Conservation (phyloP, 2,329 filamentous ascomycete species). For the Diaporthe velutina region DNA sequence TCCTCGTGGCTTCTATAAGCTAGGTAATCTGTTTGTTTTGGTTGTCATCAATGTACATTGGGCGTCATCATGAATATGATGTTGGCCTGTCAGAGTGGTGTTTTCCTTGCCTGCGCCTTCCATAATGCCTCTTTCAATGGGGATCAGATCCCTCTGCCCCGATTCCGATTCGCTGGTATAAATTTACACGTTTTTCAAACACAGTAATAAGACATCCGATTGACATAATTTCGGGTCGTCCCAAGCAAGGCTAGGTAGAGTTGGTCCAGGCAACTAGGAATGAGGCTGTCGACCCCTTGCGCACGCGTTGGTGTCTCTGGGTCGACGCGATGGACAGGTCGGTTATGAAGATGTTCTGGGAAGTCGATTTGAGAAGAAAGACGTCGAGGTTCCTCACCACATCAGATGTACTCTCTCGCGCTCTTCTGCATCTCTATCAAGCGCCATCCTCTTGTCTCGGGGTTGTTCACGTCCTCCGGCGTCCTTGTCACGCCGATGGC, state of each 20-base stretch:
- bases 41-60: conserved; percentile 38
- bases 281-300: not conserved
- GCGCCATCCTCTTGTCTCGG: conserved; percentile 96
- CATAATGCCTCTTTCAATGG: conserved; percentile 21
- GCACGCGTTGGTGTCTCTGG: not conserved
- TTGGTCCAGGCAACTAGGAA: not conserved
- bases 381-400: not conserved
- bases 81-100: conserved; percentile 39
- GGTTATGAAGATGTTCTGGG: not conserved
- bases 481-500: conserved; percentile 95
- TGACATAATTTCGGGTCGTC: not conserved
- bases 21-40: not conserved
- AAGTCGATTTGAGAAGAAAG: not conserved
- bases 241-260: not conserved
- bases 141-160: not conserved
- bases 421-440: conserved; percentile 99
- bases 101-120: conserved; percentile 39
- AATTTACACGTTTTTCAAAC: conserved; percentile 30
- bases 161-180: conserved; percentile 20
- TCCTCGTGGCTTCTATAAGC: conserved; percentile 8
- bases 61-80: conserved; percentile 27
- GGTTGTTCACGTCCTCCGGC: conserved; percentile 95
- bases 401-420: conserved; percentile 82
- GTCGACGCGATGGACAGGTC: not conserved
- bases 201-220: conserved; percentile 24